Base-by-base conservation (phyloP, 139 green algal species). In the Astrephomene gubernaculifera region DNA sequence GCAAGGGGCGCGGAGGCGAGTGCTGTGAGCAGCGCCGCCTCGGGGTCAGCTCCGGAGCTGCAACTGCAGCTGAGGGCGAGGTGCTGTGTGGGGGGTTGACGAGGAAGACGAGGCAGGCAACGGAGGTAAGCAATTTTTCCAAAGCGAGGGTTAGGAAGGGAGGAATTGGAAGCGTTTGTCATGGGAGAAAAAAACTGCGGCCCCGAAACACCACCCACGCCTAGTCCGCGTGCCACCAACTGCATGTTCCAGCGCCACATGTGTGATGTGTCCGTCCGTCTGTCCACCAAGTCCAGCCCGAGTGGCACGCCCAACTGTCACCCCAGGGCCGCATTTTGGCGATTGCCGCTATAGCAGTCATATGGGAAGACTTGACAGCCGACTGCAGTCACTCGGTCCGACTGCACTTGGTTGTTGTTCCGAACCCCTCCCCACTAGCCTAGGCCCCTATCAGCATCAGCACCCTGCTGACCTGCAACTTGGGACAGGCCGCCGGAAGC, bases 31-130 rank as follows among this genome's bases (percentile, higher is more conserved):
- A 84, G 22, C 3, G n/a, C 43, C 0, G 33, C n/a, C 63, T 84
- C 78, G 7, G 41, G 29, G 19, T 74, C 78, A 1, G 78, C 31
- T 0, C 19, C 14, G 8, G 78, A 21, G 43, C 43, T 10, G 63
- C 63, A 75, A 63, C 24, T 41, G 78, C 78, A 84, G 41, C 63
- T 84, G 43, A 84, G 78, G 4, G 78, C 78, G 0, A 84, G 78
- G 78, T 74, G 43, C 78, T 84, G 60, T 1, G 76, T n/a, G 36
- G 25, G 14, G 10, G 52, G 49, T 33, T 24, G 22, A 39, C 69
- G 24, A 57, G 39, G 22, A 9, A 33, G 63, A 39, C 7, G 12
- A 57, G 49, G 49, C 12, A 17, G 49, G 49, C 12, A 17, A 17
- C 17, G 49, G 49, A 17, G 49, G 17, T 12, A 17, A 17, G 49